Evolutionary conservation across 441 rosid species (phyloP), one percentile per base, ranked within the genome.

Genomic region (Populus hybrid): DNA sequence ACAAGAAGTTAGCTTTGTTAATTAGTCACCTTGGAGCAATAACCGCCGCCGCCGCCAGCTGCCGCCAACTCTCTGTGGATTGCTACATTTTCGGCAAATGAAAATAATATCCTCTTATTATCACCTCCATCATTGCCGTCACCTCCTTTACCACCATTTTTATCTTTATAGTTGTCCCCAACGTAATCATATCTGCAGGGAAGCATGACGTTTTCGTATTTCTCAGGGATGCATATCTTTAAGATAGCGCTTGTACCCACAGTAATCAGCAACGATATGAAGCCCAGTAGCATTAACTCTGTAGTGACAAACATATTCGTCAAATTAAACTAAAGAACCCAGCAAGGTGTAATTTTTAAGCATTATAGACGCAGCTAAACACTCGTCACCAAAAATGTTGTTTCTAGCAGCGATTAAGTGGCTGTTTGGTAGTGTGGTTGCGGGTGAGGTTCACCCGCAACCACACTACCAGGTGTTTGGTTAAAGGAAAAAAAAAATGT

Each of bases 251-350:
- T 77, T 12, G 88, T 83, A 10, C 87, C 86, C 67, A 86, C 85
- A 3, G 92, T 86, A n/a, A 88, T 85, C 30, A 89, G 78, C 23
- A 89, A 81, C 1, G 92, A 90, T 74, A 90, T 84, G 87, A 90
- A 90, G 3, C 94, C 94, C 36, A 88, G n/a, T 14, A 90, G 81
- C 89, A 90, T 86, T 35, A 90, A 77, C 70, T 87, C 92, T 88
- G 92, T 6, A 9, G 18, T 20, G 71, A 10, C 10, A 32, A 34
- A 68, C 10, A 30, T 12, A 68, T 3, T 30, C 20, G 10, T 35
- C 34, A 68, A 20, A 32, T 14, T 30, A 32, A 36, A 68, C 18
- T 30, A 34, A 18, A 73, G 18, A 30, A 35, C 8, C 8, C 38
- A 35, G 5, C 53, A 46, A 12, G 53, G 53, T 46, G 53, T 46